phyloP scores from a whole-genome alignment of 352 stramenopile genomes.

The Phytopythium aichiense region DNA sequence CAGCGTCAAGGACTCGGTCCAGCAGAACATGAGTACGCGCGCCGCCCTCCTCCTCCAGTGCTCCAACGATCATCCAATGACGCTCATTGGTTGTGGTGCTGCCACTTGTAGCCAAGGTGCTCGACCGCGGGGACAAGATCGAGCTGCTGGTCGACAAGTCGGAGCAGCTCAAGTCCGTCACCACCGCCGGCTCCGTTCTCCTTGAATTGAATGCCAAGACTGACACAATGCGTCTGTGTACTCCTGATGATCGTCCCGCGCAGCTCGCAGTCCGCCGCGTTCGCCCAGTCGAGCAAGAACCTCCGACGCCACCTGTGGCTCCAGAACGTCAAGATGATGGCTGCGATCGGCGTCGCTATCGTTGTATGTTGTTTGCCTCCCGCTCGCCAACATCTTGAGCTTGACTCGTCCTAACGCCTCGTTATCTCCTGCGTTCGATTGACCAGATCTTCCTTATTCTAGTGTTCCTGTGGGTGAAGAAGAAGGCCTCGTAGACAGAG shows the following conservation, averaged over 20 bases:
- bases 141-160: slow-evolving; percentile 85
- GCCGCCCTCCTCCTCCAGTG: too few relatives aligned
- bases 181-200: not conserved
- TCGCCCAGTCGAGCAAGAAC: slow-evolving; percentile 79
- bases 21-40: slow-evolving; percentile 77
- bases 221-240: not conserved
- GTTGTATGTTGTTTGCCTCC: slow-evolving; percentile 34
- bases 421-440: slow-evolving; percentile 1
- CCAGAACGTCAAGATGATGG: slow-evolving; percentile 88
- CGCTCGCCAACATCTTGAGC: not conserved
- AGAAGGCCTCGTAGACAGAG: slow-evolving; percentile 38
- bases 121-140: slow-evolving; percentile 87
- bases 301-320: slow-evolving; percentile 80
- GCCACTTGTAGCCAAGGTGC: slow-evolving; percentile 52
- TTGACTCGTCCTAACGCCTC: not conserved
- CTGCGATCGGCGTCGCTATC: slow-evolving; percentile 64
- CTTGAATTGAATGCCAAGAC: not conserved
- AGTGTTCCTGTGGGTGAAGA: slow-evolving; percentile 52
- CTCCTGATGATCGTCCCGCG: not conserved
- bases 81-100: slow-evolving; percentile 10
- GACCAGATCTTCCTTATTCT: slow-evolving; percentile 39
- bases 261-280: slow-evolving; percentile 76
- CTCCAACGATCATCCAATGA: not conserved
- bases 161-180: slow-evolving; percentile 83
- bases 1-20: slow-evolving; percentile 70